Evolutionary conservation across 176 grass and related monocot genomes (phyloP).

Genomic region (Bolboschoenus planiculmis): DNA sequence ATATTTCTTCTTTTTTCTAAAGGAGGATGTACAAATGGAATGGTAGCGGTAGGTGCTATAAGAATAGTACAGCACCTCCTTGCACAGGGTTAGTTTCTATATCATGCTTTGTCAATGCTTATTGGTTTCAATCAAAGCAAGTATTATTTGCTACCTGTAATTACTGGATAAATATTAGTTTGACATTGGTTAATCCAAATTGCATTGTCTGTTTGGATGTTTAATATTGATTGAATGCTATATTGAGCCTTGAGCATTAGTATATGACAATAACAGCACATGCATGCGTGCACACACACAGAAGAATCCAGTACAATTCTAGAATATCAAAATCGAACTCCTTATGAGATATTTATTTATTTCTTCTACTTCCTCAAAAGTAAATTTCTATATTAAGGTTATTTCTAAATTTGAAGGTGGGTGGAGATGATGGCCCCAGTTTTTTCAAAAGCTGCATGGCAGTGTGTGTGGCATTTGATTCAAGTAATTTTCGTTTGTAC

Average conservation of each 20-base stretch:
- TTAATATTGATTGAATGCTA: background rate
- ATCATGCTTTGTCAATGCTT: background rate
- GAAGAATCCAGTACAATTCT: background rate
- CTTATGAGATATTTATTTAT: background rate
- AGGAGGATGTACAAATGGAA: conserved; percentile 63
- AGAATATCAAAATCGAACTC: background rate
- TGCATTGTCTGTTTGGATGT: background rate
- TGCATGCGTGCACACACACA: background rate
- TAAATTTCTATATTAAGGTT: background rate
- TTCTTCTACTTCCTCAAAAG: background rate
- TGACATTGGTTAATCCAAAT: background rate
- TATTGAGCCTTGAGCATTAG: background rate
- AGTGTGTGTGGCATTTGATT: conserved; percentile 79
- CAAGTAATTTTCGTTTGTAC: conserved; percentile 24
- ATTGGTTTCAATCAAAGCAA: background rate
- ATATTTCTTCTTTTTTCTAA: background rate
- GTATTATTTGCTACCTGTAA: background rate
- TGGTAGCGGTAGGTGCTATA: conserved; percentile 41
- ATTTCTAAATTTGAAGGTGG: conserved; percentile 42
- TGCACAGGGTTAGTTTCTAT: conserved; percentile 49
- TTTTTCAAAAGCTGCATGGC: conserved; percentile 70
- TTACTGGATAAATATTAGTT: background rate
- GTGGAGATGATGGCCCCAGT: conserved; percentile 97
- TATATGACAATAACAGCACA: background rate
- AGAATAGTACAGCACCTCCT: conserved; percentile 58